These are phyloP conservation scores for Bimuria novae-zelandiae DNA, from an alignment of 2,329 filamentous ascomycete genomes.

Conservation along the genomic window DNA sequence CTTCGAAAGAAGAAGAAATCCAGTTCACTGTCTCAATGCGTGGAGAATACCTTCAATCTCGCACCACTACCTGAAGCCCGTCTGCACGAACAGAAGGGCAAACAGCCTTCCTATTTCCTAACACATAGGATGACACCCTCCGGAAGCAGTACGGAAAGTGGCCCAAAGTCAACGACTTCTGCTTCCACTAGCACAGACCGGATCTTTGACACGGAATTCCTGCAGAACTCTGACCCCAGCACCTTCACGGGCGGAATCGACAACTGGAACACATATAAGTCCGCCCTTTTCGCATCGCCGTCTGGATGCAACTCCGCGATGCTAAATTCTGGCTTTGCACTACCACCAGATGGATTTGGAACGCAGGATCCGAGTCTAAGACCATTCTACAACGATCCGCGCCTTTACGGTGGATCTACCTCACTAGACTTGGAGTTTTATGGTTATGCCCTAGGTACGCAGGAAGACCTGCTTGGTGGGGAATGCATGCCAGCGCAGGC, in stretches of 20 bases:
- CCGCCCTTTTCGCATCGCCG: neutral
- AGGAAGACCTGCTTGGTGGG: too few species aligned
- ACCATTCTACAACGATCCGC: neutral
- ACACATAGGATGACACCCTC: neutral
- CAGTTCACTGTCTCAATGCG: neutral
- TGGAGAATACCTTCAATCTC: neutral
- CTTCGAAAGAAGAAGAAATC: neutral
- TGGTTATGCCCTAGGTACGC: too few species aligned
- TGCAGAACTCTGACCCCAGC: neutral
- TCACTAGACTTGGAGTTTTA: neutral
- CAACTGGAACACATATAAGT: neutral
- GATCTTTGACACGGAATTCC: neutral
- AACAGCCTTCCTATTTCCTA: neutral
- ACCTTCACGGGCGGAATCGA: too few species aligned
- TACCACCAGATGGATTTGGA: neutral
- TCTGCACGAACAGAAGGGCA: neutral
- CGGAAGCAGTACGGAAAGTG: neutral
- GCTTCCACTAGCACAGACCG: neutral
- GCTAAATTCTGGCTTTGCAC: neutral
- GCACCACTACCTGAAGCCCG: too few species aligned
- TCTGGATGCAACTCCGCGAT: neutral
- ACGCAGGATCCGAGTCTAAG: neutral
- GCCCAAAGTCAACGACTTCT: neutral
- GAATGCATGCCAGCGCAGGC: too few species aligned
- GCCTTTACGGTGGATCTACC: neutral